A percentile compares a stretch with the other conserved stretches of the same genome.
Conservation (phyloP, 2,329 filamentous ascomycete species). For the Calonectria pteridis region DNA sequence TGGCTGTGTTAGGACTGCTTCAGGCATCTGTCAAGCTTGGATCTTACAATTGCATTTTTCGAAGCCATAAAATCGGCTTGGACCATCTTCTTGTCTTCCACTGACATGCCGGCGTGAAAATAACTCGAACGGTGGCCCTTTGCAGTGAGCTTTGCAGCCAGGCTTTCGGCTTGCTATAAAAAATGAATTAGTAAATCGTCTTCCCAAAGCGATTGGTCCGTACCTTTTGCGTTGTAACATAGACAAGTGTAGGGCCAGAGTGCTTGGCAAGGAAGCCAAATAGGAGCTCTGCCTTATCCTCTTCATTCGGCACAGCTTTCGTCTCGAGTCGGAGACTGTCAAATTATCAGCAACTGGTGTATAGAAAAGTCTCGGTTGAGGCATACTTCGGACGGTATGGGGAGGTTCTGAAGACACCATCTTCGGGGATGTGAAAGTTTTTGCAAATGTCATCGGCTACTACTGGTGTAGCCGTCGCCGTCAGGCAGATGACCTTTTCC, state of each 20-base stretch:
- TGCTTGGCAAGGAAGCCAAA: slow-evolving; percentile 63
- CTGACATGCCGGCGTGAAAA: slow-evolving; percentile 65
- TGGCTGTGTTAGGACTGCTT: slow-evolving; percentile 8
- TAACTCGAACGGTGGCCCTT: slow-evolving; percentile 56
- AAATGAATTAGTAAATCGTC: slow-evolving; percentile 15
- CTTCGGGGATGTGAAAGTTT: slow-evolving; percentile 60
- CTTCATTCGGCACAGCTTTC: slow-evolving; percentile 54
- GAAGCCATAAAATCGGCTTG: slow-evolving; percentile 66
- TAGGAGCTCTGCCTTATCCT: slow-evolving; percentile 60
- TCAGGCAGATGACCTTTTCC: slow-evolving; percentile 70
- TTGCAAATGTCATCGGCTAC: slow-evolving; percentile 68
- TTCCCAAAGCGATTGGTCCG: not conserved
- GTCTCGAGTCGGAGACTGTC: slow-evolving; percentile 64
- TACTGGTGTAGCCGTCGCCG: slow-evolving; percentile 68
- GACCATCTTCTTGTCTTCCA: slow-evolving; percentile 56
- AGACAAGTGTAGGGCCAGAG: slow-evolving; percentile 69
- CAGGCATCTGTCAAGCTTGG: accelerated
- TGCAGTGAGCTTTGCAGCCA: slow-evolving; percentile 53
- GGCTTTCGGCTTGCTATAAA: slow-evolving; percentile 58
- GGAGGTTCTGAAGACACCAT: slow-evolving; percentile 68
- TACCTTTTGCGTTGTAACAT: slow-evolving; percentile 69
- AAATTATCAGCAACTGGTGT: not conserved
- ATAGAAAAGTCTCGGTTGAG: accelerated
- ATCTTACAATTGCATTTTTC: slow-evolving; percentile 51
- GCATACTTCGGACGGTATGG: slow-evolving; percentile 68